Conservation (phyloP, 1,284 basidiomycete species). For the Apiotrichum mycotoxinovorans region DNA sequence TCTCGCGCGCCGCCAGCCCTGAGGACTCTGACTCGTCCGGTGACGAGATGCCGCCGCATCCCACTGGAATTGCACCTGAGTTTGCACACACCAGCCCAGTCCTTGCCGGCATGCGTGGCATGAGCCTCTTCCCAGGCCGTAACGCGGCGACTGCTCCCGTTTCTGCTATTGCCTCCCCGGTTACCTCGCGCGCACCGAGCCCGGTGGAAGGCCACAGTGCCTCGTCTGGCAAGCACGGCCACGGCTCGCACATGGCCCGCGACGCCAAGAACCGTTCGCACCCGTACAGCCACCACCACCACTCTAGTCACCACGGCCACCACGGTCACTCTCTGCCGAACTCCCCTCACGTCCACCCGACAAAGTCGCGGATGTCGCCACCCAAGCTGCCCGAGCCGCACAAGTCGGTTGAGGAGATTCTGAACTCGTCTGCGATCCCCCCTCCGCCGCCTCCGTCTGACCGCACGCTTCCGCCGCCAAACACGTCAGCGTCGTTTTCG, state of each 20-base stretch:
- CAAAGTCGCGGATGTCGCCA: conserved; percentile 40
- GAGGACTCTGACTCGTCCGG: conserved; percentile 46
- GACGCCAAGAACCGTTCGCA: conserved; percentile 48
- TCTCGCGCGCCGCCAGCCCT: conserved; percentile 43
- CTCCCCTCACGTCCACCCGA: conserved; percentile 35
- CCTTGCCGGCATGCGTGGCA: conserved; percentile 69
- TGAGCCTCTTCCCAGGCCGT: conserved; percentile 45
- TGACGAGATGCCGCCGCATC: conserved; percentile 32
- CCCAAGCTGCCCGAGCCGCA: conserved; percentile 31
- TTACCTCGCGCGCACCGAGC: conserved; percentile 39
- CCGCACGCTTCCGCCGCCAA: conserved; percentile 45
- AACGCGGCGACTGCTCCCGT: conserved; percentile 46
- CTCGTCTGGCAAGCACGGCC: conserved; percentile 48
- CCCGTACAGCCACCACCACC: conserved; percentile 35
- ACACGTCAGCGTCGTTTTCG: conserved; percentile 31
- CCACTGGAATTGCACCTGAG: neutral
- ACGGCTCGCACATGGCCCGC: conserved; percentile 41
- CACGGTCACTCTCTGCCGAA: conserved; percentile 34
- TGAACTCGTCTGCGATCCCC: conserved; percentile 46
- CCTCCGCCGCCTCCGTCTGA: conserved; percentile 39
- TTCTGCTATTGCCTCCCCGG: conserved; percentile 39
- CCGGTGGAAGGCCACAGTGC: conserved; percentile 47
- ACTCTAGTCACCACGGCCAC: conserved; percentile 19
- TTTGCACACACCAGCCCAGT: conserved; percentile 56
- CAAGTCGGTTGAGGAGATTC: conserved; percentile 50